Evolutionary conservation across 1,284 basidiomycete species (phyloP), one percentile per base, ranked within the genome.

Genomic region (Apiotrichum porosum): DNA sequence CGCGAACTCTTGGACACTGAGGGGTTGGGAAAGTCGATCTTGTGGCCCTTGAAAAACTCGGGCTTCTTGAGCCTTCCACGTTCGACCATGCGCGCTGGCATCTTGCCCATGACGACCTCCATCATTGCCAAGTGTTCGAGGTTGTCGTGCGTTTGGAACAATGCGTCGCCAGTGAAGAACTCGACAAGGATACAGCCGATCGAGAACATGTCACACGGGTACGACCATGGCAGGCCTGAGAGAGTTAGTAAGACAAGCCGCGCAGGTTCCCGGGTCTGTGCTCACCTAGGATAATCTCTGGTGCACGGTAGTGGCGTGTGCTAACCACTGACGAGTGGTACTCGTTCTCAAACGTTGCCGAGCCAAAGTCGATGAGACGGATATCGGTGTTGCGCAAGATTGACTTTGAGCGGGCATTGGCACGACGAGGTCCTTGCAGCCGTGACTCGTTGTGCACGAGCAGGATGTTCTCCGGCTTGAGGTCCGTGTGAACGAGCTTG

Each of bases 51-150:
- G 78, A 98, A 97, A 71, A 87, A 97, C 65, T 97, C 94, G 14
- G 90, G 85, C 49, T 75, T 73, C 82, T 82, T 49, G 80, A 81
- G 24, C 81, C 69, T 67, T 38, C 76, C 78, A 42, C 70, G 70
- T 18, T 75, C 68, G 2, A 74, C 59, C 69, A 94, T 91, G 5
- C 84, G 82, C 37, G 85, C 83, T 0, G 93, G 91, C 84, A 98
- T 93, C 73, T 85, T 86, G 52, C 94, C 95, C 83, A 98, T 94
- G 30, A 98, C 95, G 59, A 88, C 84, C 73, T 98, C 93, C 95
- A 99, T 99, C 95, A 98, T 99, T 36, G 95, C 95, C 8, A 99
- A 82, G 71, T 99, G 95, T 69, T 98, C 95, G 12, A 98, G 81
- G 69, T 98, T 98, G 75, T 98, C 94, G 68, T 97, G 94, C 0